A percentile compares a stretch with the other conserved stretches of the same genome.
These are phyloP conservation scores for Symmetrospora coprosmae DNA, from an alignment of 768 basidiomycete genomes.

Conservation along the genomic window DNA sequence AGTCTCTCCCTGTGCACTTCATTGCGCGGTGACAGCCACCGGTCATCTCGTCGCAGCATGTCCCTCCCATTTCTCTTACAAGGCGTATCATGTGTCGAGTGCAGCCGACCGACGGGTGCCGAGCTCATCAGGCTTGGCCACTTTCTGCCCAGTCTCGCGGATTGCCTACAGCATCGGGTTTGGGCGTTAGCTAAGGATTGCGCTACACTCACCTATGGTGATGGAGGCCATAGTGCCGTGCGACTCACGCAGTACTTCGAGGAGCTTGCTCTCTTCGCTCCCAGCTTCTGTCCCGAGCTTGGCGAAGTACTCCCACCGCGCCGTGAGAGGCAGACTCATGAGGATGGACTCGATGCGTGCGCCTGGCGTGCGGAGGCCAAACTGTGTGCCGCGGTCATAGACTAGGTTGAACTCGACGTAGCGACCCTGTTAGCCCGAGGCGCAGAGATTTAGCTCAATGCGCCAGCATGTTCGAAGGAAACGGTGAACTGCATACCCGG, in stretches of 20 bases:
- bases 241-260: slow-evolving; percentile 44
- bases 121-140: too few relatives aligned
- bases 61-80: too few relatives aligned
- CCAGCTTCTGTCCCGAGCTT: slow-evolving; percentile 53
- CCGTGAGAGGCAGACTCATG: slow-evolving; percentile 75
- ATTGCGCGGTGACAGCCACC: too few relatives aligned
- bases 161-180: too few relatives aligned
- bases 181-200: too few relatives aligned
- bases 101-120: too few relatives aligned
- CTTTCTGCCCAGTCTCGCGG: too few relatives aligned
- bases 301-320: slow-evolving; percentile 78
- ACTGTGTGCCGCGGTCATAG: slow-evolving; percentile 74
- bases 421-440: slow-evolving; percentile 44
- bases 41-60: too few relatives aligned
- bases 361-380: slow-evolving; percentile 55
- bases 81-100: too few relatives aligned
- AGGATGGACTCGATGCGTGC: slow-evolving; percentile 77
- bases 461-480: not conserved
- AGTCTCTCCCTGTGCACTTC: too few relatives aligned
- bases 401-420: slow-evolving; percentile 93
- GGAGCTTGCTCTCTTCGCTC: slow-evolving; percentile 53
- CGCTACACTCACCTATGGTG: too few relatives aligned
- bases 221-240: too few relatives aligned
- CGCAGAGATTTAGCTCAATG: not conserved
- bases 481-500: slow-evolving; percentile 38